Evolutionary conservation across 352 stramenopile genomes (phyloP).

Genomic region (Phytophthora sp.): DNA sequence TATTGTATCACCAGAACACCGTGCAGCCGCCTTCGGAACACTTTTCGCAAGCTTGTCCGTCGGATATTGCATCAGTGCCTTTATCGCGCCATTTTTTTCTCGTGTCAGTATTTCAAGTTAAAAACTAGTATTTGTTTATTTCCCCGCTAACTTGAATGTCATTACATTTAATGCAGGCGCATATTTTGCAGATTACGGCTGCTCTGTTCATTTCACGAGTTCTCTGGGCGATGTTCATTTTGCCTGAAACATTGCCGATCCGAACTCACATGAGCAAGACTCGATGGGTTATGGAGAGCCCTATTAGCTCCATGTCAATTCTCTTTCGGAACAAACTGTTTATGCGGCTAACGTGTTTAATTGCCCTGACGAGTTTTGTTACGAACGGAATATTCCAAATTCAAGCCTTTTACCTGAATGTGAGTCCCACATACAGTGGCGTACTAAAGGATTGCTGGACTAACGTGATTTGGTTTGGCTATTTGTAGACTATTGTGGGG

Average conservation of each 20-base stretch:
- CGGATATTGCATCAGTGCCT: conserved; percentile 65
- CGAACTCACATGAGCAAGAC: conserved; percentile 32
- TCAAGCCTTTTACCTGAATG: conserved; percentile 80
- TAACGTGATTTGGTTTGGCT: conserved; percentile 6
- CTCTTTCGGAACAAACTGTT: conserved; percentile 72
- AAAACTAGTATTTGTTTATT: background rate
- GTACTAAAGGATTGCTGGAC: background rate
- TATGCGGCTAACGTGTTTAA: conserved; percentile 62
- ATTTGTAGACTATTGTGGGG: conserved; percentile 57
- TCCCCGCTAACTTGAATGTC: background rate
- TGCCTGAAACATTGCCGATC: conserved; percentile 61
- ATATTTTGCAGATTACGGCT: conserved; percentile 54
- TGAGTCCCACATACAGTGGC: conserved; percentile 18
- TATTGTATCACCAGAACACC: conserved; percentile 55
- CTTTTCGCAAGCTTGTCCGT: conserved; percentile 63
- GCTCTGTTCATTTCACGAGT: conserved; percentile 57
- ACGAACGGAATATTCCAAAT: conserved; percentile 66
- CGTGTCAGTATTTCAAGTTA: conserved; percentile 38
- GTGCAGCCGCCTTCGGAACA: conserved; percentile 66
- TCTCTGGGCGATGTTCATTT: conserved; percentile 56
- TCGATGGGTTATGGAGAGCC: conserved; percentile 51
- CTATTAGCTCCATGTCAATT: conserved; percentile 67
- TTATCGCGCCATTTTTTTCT: conserved; percentile 61
- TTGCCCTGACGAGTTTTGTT: conserved; percentile 74
- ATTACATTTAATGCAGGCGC: conserved; percentile 29